Evolutionary conservation across 1,284 basidiomycete species (phyloP).

Genomic region (Marasmius tenuissimus): DNA sequence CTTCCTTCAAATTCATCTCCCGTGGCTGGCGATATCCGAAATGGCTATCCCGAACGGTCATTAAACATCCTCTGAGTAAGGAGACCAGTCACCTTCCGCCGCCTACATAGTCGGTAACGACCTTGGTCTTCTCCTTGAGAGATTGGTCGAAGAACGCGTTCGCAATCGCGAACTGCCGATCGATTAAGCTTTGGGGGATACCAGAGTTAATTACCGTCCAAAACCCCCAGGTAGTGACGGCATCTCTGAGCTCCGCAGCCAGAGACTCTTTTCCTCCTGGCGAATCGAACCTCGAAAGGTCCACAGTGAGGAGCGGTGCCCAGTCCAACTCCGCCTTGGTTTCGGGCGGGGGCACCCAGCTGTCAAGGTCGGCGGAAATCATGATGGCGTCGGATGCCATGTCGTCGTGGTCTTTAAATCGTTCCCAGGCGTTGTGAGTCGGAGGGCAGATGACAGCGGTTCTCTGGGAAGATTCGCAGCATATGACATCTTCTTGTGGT

Average conservation of each 20-base stretch:
- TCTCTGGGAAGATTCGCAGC: not conserved
- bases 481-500: not conserved
- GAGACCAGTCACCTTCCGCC: not conserved
- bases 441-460: not conserved
- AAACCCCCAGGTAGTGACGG: not conserved
- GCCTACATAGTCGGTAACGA: not conserved
- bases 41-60: not conserved
- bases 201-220: constrained; percentile 2
- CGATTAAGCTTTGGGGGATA: not conserved
- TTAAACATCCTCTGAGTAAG: not conserved
- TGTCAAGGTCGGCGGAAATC: not conserved
- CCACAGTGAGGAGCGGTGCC: not conserved
- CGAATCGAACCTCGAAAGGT: not conserved
- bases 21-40: not conserved
- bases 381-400: not conserved
- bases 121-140: not conserved
- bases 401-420: not conserved
- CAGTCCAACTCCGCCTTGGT: not conserved
- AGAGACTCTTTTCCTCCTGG: not conserved
- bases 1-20: not conserved
- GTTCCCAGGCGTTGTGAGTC: not conserved
- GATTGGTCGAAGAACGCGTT: not conserved
- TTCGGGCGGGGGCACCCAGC: not conserved
- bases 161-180: not conserved
- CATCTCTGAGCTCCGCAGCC: not conserved